Base-by-base conservation (phyloP, 768 basidiomycete genomes). In the Leccinum pellstonianum region DNA sequence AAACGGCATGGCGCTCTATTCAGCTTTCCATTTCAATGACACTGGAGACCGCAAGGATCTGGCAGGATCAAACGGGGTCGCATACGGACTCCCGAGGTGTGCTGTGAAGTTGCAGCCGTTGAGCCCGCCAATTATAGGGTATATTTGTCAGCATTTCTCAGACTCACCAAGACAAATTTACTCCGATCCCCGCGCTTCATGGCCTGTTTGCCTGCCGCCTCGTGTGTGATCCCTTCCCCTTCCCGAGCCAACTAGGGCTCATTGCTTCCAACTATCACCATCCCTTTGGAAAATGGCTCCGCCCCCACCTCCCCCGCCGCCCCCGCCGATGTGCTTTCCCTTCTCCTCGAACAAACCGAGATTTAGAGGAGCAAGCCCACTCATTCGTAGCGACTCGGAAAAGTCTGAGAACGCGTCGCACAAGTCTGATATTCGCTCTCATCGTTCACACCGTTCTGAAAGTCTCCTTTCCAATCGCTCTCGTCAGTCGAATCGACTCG, bases 321-420 rank as follows among this genome's bases (percentile, higher is more conserved):
- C 80, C 0, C 83, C 84, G 7, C 83, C 84, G 15, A 78, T 85
- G 59, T 87, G 86, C 63, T 79, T 87, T 31, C 86, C 86, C 3
- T 87, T 85, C 71, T 68, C 58, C 23, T 72, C 66, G 0, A 75
- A 65, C 59, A 70, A 56, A 25, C 5, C 72, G 2, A 74, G 57
- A 31, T 64, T 65, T 56, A 68, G 67, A 50, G 63, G 70, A 56
- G 64, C 72, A 2, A 73, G 68, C 50, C 72, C 73, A 0, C 70
- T 75, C 64, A 57, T 67, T n/a, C 73, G 74, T 43, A 64, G 55
- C 37, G 57, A 79, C 76, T 62, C 74, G 52, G 72, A 79, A 76
- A 66, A 85, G 80, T 74, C 77, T 73, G 64, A 79, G 73, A 62
- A 76, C 76, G 31, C 80, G 74, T 67, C 79, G 77, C 59, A 70